These are phyloP conservation scores for Skeletonema menzelii DNA, from an alignment of 108 stramenopile species.

Conservation along the genomic window DNA sequence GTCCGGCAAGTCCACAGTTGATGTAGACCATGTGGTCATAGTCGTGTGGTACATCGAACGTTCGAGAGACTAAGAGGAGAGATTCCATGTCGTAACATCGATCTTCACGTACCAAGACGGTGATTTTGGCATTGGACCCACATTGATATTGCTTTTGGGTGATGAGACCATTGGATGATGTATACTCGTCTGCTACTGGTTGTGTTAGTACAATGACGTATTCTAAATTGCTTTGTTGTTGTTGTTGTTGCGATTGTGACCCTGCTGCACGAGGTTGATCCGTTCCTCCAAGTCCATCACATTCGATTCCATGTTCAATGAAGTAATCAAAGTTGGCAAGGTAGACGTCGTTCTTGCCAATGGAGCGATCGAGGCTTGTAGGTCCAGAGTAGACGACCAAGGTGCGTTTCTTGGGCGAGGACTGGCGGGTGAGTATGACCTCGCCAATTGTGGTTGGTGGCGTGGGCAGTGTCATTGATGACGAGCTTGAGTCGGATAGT, in stretches of 20 bases:
- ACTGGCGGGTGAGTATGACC: constrained; percentile 15
- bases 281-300: constrained; percentile 24
- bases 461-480: not conserved
- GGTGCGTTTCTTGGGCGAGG: constrained; percentile 33
- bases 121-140: constrained; percentile 14
- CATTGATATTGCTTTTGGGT: constrained; percentile 35
- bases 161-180: constrained; percentile 14
- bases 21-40: constrained; percentile 42
- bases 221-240: constrained; percentile 13
- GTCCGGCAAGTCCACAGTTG: constrained; percentile 44
- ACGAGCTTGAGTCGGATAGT: not conserved
- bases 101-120: constrained; percentile 35
- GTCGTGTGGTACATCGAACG: constrained; percentile 24
- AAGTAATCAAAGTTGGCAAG: constrained; percentile 57
- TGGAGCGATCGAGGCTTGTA: constrained; percentile 38
- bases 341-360: constrained; percentile 58
- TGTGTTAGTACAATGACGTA: constrained; percentile 43
- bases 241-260: not conserved
- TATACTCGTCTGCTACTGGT: constrained; percentile 37
- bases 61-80: constrained; percentile 20
- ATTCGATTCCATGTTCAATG: constrained; percentile 50
- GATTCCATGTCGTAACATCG: constrained; percentile 50
- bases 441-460: constrained; percentile 12
- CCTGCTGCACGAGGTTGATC: constrained; percentile 1
- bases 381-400: constrained; percentile 58